A percentile compares a stretch with the other conserved stretches of the same genome.
These are phyloP conservation scores for Hyaloperonospora arabidopsidis DNA, from an alignment of 352 stramenopile species.

Conservation along the genomic window DNA sequence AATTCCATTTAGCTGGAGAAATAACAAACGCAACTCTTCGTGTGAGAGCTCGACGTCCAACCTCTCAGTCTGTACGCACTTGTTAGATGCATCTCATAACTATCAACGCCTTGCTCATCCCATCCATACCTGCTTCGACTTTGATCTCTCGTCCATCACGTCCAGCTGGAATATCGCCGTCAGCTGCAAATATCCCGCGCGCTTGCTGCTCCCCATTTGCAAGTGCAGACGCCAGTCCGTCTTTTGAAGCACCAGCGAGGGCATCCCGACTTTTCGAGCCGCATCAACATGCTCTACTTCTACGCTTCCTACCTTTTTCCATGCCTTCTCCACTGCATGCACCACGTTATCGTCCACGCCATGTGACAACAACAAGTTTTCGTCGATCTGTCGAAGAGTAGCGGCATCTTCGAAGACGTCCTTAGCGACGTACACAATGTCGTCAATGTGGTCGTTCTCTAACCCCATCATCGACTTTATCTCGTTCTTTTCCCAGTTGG, in stretches of 20 bases:
- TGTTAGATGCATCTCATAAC: not conserved
- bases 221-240: conserved; percentile 50
- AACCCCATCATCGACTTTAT: conserved; percentile 40
- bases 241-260: conserved; percentile 27
- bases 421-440: conserved; percentile 22
- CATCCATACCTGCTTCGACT: conserved; percentile 10
- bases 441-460: conserved; percentile 34
- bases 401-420: conserved; percentile 38
- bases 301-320: conserved; percentile 46
- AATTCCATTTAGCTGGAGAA: conserved; percentile 55
- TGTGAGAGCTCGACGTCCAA: conserved; percentile 57
- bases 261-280: conserved; percentile 4
- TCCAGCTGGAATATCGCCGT: conserved; percentile 51
- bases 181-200: conserved; percentile 33
- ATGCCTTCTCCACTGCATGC: conserved; percentile 38
- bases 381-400: conserved; percentile 33
- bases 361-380: conserved; percentile 17
- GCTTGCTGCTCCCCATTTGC: conserved; percentile 40
- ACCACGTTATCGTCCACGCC: conserved; percentile 27
- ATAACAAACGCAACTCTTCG: conserved; percentile 40
- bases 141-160: conserved; percentile 16
- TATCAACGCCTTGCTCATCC: not conserved
- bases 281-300: conserved; percentile 11
- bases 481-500: conserved; percentile 35
- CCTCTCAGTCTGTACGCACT: conserved; percentile 30